These are phyloP conservation scores for Vitis riparia DNA, from an alignment of 164 flowering plant species.

Conservation along the genomic window DNA sequence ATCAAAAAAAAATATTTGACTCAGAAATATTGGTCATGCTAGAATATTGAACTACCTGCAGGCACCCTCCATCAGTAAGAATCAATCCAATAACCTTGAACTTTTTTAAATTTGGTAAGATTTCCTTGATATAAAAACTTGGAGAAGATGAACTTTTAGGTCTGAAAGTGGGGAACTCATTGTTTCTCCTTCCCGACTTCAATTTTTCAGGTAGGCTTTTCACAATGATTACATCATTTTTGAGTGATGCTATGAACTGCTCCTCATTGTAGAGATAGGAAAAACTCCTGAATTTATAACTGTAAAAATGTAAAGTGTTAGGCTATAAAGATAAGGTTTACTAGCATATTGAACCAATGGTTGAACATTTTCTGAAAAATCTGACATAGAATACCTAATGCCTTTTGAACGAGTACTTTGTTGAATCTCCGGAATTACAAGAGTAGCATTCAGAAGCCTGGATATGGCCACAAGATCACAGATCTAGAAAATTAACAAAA, in stretches of 20 bases:
- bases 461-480: constrained; percentile 92
- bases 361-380: not conserved
- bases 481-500: constrained; percentile 65
- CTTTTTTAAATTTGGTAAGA: constrained; percentile 67
- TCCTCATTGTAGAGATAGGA: constrained; percentile 92
- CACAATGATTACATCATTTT: constrained; percentile 67
- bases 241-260: constrained; percentile 75
- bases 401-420: constrained; percentile 78
- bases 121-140: constrained; percentile 52
- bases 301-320: constrained; percentile 29
- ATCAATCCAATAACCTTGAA: constrained; percentile 71
- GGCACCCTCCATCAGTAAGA: constrained; percentile 74
- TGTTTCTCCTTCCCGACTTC: constrained; percentile 64
- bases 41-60: constrained; percentile 58
- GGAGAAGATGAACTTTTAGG: constrained; percentile 71
- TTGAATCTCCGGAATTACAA: constrained; percentile 96
- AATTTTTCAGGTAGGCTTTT: constrained; percentile 72
- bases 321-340: not conserved
- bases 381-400: constrained; percentile 59
- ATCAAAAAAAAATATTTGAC: not conserved
- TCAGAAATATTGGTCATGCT: too few species aligned
- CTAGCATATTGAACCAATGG: constrained; percentile 2
- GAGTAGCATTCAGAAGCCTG: constrained; percentile 97
- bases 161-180: constrained; percentile 60
- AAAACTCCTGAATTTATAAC: constrained; percentile 84